Evolutionary conservation across 768 basidiomycete genomes (phyloP).

Genomic region (Lanmaoa rubissima): DNA sequence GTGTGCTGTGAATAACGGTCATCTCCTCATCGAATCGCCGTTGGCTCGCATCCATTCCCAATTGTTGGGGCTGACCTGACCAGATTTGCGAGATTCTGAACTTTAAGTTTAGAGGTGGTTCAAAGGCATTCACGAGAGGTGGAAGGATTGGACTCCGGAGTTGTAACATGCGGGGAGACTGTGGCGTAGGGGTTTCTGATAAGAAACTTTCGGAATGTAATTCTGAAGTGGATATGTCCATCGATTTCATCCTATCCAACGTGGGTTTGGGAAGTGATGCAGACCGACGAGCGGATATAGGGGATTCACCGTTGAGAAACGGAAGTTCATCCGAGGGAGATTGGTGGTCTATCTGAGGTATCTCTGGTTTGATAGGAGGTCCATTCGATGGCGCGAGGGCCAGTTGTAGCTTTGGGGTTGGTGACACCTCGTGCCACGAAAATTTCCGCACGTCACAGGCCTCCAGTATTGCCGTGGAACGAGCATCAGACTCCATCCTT

Average conservation of each 20-base stretch:
- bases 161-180: not conserved
- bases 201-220: not conserved
- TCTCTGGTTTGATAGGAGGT: not conserved
- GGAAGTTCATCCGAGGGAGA: not conserved
- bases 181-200: not conserved
- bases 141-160: slow-evolving; percentile 11
- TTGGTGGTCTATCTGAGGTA: not conserved
- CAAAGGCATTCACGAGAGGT: slow-evolving; percentile 7
- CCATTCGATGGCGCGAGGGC: not conserved
- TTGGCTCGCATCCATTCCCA: not conserved
- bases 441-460: not conserved
- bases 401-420: not conserved
- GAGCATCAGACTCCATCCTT: not conserved
- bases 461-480: not conserved
- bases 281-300: not conserved
- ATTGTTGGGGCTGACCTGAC: not conserved
- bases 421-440: not conserved
- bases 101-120: slow-evolving; percentile 17
- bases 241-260: not conserved
- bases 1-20: slow-evolving; percentile 16
- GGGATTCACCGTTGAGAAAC: not conserved
- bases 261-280: not conserved
- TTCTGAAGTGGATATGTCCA: not conserved
- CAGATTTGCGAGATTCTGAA: slow-evolving; percentile 13
- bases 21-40: slow-evolving; percentile 18